These are phyloP conservation scores for Neurospora sp. DNA, from an alignment of 2,329 filamentous ascomycete genomes.

Conservation along the genomic window DNA sequence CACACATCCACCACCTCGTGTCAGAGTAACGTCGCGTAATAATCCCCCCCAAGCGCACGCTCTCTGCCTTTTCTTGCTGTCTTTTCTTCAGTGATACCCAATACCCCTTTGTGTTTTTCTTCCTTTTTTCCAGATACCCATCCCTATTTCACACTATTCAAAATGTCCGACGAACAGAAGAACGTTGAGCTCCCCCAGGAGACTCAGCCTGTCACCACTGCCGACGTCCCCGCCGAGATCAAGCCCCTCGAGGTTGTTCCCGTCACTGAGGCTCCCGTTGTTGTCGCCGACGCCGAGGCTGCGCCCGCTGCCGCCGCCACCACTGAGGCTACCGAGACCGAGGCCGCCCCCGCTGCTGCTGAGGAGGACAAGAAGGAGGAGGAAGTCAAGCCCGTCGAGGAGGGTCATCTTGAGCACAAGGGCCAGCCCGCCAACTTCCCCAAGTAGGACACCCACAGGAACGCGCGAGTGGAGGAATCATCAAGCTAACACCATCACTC, in stretches of 20 bases:
- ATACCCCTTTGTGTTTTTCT: conserved; percentile 19
- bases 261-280: conserved; percentile 27
- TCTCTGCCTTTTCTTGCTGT: conserved; percentile 15
- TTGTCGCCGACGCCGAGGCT: conserved; percentile 27
- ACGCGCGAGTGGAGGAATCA: conserved; percentile 2
- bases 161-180: conserved; percentile 68
- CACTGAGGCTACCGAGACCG: conserved; percentile 29
- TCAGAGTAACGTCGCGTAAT: conserved; percentile 15
- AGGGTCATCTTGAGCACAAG: conserved; percentile 85
- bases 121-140: conserved; percentile 18
- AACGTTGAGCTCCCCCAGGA: conserved; percentile 50
- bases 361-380: conserved; percentile 31
- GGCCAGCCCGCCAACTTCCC: conserved; percentile 73
- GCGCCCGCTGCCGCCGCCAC: conserved; percentile 28
- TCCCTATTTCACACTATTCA: conserved; percentile 25
- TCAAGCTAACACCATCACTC: conserved; percentile 6
- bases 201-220: conserved; percentile 21
- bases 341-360: conserved; percentile 26
- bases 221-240: background rate
- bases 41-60: conserved; percentile 9
- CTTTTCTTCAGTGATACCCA: conserved; percentile 20
- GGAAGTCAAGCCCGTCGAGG: conserved; percentile 49
- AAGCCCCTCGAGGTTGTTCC: conserved; percentile 5
- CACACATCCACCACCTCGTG: conserved; percentile 9
- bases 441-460: conserved; percentile 54